Evolutionary conservation across 2,329 filamentous ascomycete genomes (phyloP).

Genomic region (Colletotrichum agaves): DNA sequence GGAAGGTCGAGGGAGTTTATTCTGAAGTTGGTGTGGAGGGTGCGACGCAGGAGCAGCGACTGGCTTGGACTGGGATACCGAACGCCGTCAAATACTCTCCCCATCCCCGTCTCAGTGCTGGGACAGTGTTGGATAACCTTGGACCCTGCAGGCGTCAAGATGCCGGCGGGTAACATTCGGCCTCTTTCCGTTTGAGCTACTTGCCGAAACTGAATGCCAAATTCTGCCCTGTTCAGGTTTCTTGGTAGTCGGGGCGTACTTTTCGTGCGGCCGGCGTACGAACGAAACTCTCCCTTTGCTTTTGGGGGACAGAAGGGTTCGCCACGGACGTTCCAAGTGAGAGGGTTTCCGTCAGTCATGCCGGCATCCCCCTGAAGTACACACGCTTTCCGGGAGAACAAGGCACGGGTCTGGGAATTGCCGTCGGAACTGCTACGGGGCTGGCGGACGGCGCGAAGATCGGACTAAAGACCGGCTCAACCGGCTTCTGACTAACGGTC

Average conservation of each 20-base stretch:
- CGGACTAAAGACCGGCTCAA: not conserved
- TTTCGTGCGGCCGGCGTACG: not conserved
- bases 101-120: conserved; percentile 14
- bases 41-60: not conserved
- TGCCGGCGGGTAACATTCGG: not conserved
- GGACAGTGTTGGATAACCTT: not conserved
- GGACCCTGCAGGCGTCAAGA: conserved; percentile 28
- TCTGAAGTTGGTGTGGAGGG: conserved; percentile 6
- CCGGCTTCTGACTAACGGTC: not conserved
- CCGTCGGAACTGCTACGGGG: not conserved
- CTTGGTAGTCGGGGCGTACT: not conserved
- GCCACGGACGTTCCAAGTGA: conserved; percentile 18
- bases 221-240: not conserved
- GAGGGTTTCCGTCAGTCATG: conserved; percentile 18
- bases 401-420: conserved; percentile 9
- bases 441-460: conserved; percentile 1
- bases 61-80: not conserved
- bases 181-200: not conserved
- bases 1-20: conserved; percentile 12
- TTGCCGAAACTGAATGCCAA: not conserved
- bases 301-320: not conserved
- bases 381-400: not conserved
- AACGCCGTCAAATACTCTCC: not conserved
- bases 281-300: not conserved
- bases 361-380: not conserved